These are phyloP conservation scores for Anthoceros angustus DNA, from an alignment of 225 moss, liverwort and hornwort genomes.

Conservation along the genomic window DNA sequence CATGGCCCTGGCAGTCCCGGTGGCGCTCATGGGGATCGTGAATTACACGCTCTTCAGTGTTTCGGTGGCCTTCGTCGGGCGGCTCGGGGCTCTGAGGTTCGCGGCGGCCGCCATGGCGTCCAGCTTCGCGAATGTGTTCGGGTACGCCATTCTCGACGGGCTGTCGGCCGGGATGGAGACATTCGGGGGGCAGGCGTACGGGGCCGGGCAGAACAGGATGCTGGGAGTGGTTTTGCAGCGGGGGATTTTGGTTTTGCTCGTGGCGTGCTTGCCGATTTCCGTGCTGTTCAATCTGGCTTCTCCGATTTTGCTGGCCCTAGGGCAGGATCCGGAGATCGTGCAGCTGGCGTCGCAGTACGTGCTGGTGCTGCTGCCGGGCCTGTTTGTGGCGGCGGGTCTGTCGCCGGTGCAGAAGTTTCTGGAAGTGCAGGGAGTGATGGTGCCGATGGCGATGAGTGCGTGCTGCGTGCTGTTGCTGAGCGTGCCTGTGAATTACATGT, in stretches of 20 bases:
- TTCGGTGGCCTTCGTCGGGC: slow-evolving; percentile 29
- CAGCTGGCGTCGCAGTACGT: slow-evolving; percentile 23
- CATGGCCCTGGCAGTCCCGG: not conserved
- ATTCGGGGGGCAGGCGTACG: slow-evolving; percentile 29
- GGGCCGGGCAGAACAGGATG: slow-evolving; percentile 22
- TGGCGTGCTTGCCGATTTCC: slow-evolving; percentile 22
- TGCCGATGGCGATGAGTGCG: slow-evolving; percentile 20
- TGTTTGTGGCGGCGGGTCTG: slow-evolving; percentile 24
- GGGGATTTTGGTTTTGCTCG: slow-evolving; percentile 20
- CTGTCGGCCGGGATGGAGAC: slow-evolving; percentile 35
- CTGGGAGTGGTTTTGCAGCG: slow-evolving; percentile 26
- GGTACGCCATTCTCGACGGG: slow-evolving; percentile 31
- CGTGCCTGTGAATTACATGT: slow-evolving; percentile 23
- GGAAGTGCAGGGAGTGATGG: slow-evolving; percentile 29
- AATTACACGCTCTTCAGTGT: slow-evolving; percentile 23
- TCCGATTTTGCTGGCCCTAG: slow-evolving; percentile 20
- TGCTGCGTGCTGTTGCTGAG: slow-evolving; percentile 19
- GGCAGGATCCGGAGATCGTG: slow-evolving; percentile 29
- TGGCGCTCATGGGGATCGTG: slow-evolving; percentile 22
- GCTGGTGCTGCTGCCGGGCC: slow-evolving; percentile 25
- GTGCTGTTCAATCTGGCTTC: slow-evolving; percentile 17
- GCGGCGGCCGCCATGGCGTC: slow-evolving; percentile 37
- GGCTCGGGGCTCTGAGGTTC: slow-evolving; percentile 21
- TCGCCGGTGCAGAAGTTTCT: slow-evolving; percentile 32
- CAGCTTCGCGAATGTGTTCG: slow-evolving; percentile 37